Evolutionary conservation across 495 filamentous ascomycete genomes (phyloP).

Genomic region (Mycothermus thermophilus): DNA sequence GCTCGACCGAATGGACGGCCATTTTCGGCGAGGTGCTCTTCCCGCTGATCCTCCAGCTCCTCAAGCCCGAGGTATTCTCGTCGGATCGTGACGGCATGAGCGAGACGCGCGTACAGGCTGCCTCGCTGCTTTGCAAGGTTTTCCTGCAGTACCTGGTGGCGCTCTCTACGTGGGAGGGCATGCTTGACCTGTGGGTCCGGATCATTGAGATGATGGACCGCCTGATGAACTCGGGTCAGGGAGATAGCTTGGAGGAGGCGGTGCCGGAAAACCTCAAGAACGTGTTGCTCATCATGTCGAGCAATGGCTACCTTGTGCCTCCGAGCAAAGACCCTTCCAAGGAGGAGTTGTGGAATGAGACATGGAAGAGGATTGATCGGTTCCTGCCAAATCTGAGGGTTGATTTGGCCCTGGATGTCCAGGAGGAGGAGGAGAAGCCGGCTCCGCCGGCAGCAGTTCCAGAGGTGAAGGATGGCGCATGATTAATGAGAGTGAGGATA

Average conservation of each 20-base stretch:
- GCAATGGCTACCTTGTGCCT: conserved; percentile 68
- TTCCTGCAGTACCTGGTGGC: conserved; percentile 88
- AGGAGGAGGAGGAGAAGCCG: conserved; percentile 7
- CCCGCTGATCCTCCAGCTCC: conserved; percentile 73
- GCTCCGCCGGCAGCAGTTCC: background rate
- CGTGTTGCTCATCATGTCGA: conserved; percentile 89
- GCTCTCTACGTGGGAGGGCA: conserved; percentile 72
- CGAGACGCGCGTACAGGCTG: conserved; percentile 84
- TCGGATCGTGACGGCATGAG: conserved; percentile 88
- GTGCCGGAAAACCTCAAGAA: conserved; percentile 95
- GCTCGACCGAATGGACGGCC: conserved; percentile 56
- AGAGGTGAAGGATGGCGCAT: background rate
- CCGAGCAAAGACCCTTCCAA: conserved; percentile 47
- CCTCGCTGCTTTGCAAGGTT: conserved; percentile 82
- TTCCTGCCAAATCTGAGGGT: conserved; percentile 67
- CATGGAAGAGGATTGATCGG: conserved; percentile 77
- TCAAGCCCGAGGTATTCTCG: conserved; percentile 93
- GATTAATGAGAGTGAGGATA: no score
- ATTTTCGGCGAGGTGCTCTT: conserved; percentile 94
- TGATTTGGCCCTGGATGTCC: conserved; percentile 35
- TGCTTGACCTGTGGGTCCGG: conserved; percentile 83
- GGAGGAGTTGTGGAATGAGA: conserved; percentile 58
- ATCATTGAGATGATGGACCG: conserved; percentile 93
- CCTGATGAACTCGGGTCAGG: conserved; percentile 91
- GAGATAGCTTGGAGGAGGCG: conserved; percentile 83